Evolutionary conservation across 345 rosid species (phyloP), one percentile per base, ranked within the genome.

Genomic region (Brassica nigra): DNA sequence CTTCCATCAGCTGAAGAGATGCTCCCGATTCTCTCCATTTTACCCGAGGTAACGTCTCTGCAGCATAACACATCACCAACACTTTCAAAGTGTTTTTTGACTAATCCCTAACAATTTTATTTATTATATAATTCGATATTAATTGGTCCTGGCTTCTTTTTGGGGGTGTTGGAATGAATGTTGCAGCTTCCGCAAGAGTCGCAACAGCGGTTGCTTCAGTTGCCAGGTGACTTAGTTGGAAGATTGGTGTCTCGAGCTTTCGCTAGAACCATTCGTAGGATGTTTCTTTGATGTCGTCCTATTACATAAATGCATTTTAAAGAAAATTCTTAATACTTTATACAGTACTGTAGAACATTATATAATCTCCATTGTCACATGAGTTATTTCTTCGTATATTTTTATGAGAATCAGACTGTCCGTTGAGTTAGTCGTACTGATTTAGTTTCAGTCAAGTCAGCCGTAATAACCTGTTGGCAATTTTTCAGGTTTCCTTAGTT

Each of bases 161-260:
- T 64, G 55, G 39, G n/a, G 23, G 2, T 33, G 44, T 1, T 2
- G 18, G 8, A 11, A 73, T 68, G 71, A 72, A 68, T 10, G 36
- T 52, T n/a, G 80, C 87, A 94, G 99, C 93, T 94, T 82, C 92
- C 90, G 3, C 92, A 86, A 54, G 97, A 92, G 83, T 44, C 85
- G 76, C 95, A 92, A 68, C 97, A 86, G 85, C 88, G 81, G 82
- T 79, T 94, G 70, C 85, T 92, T 82, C 88, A 81, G 78, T 71
- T 94, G 82, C 98, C 98, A 27, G 84, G 85, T 49, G 95, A 94
- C 83, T 83, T 94, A 71, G 88, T 82, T 34, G 85, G 89, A 78
- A 89, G 92, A 83, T 82, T 94, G 82, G 62, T 88, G 63, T 90
- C 98, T 72, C 91, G 98, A 12, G 91, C 91, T 30, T 71, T 83